These are phyloP conservation scores for Hymenoscyphus repandus DNA, from an alignment of 2,329 filamentous ascomycete species.

Conservation along the genomic window DNA sequence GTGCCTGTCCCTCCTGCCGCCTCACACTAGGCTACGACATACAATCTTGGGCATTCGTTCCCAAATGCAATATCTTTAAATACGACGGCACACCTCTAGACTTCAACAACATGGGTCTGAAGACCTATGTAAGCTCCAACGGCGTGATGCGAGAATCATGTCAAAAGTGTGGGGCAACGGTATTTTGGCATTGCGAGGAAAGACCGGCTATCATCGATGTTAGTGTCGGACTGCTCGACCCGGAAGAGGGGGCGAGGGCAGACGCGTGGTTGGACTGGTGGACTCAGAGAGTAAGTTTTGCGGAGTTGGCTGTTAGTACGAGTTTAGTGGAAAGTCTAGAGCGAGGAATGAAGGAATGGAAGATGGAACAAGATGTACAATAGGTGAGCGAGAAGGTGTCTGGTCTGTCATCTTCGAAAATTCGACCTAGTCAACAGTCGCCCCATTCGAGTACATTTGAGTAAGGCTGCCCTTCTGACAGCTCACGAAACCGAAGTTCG, in stretches of 20 bases:
- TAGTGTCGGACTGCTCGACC: slow-evolving; percentile 53
- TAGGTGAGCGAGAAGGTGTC: background rate
- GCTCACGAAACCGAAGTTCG: no score
- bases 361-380: background rate
- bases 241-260: slow-evolving; percentile 46
- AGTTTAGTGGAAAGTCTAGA: slow-evolving; percentile 20
- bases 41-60: slow-evolving; percentile 62
- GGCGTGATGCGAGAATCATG: slow-evolving; percentile 58
- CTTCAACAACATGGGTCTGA: slow-evolving; percentile 40
- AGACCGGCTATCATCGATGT: slow-evolving; percentile 56
- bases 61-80: slow-evolving; percentile 50
- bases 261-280: slow-evolving; percentile 60
- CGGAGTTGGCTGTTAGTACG: slow-evolving; percentile 23
- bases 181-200: slow-evolving; percentile 55
- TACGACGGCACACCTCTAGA: slow-evolving; percentile 31
- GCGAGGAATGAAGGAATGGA: slow-evolving; percentile 20
- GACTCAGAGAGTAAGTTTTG: slow-evolving; percentile 51
- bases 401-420: no score
- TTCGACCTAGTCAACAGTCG: no score
- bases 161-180: slow-evolving; percentile 53
- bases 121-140: slow-evolving; percentile 47
- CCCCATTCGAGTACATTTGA: no score
- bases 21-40: slow-evolving; percentile 57
- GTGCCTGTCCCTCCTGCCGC: slow-evolving; percentile 58
- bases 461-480: no score